A percentile compares a stretch with the other conserved stretches of the same genome.
Evolutionary conservation across 2,329 filamentous ascomycete genomes (phyloP).

Genomic region (Penicillium sp.): DNA sequence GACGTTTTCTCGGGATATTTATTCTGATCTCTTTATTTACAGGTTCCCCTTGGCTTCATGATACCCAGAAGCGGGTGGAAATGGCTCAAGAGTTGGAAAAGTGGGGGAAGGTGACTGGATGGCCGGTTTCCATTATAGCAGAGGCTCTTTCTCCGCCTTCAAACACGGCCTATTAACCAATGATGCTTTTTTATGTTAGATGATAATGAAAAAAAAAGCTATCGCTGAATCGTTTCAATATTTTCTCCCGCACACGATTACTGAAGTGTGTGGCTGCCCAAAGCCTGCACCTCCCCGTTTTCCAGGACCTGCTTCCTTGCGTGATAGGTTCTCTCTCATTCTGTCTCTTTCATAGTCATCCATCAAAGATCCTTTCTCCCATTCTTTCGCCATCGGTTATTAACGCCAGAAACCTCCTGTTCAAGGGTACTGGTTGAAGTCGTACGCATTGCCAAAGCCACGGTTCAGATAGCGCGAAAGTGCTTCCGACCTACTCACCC

Average conservation of each 20-base stretch:
- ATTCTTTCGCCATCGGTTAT: background rate
- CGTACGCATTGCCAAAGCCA: constrained; percentile 62
- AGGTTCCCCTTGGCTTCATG: background rate
- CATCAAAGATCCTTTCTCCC: too few species aligned
- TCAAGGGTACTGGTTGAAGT: constrained; percentile 53
- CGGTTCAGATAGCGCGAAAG: constrained; percentile 54
- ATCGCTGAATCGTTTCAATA: too few species aligned
- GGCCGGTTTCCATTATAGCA: background rate
- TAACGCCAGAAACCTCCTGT: background rate
- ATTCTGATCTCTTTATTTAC: background rate
- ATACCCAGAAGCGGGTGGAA: background rate
- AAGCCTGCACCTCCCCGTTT: too few species aligned
- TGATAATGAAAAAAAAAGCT: too few species aligned
- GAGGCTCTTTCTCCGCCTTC: background rate
- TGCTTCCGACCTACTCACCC: constrained; percentile 46
- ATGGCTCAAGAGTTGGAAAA: background rate
- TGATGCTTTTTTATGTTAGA: background rate
- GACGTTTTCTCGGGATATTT: background rate
- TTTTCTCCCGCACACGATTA: too few species aligned
- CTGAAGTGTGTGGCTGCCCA: too few species aligned
- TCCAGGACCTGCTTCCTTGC: too few species aligned
- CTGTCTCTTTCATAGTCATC: too few species aligned
- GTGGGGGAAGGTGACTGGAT: background rate
- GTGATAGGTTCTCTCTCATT: too few species aligned
- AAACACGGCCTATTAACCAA: background rate